Conservation (phyloP, 129 eudicot genomes). For the Chrysanthemum lavandulifolium region DNA sequence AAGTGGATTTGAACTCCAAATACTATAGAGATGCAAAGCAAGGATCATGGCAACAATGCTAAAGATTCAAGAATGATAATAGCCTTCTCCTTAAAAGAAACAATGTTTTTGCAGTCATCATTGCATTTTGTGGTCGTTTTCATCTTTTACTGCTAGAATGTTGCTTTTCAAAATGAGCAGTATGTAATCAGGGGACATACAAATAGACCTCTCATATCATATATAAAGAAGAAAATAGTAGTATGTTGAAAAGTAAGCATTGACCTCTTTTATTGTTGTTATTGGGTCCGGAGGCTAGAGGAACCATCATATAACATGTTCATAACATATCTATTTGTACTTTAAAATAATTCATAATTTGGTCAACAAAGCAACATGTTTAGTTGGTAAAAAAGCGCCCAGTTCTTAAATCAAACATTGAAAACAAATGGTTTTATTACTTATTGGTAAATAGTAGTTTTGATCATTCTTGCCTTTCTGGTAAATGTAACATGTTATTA, state of each 20-base stretch:
- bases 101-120: background rate
- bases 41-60: background rate
- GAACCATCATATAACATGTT: constrained; percentile 10
- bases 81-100: constrained; percentile 4
- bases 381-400: too few relatives aligned
- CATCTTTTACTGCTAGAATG: background rate
- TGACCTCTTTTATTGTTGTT: constrained; percentile 2
- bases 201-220: background rate
- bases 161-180: background rate
- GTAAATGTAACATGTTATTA: too few relatives aligned
- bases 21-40: background rate
- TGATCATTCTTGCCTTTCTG: too few relatives aligned
- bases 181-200: background rate
- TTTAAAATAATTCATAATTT: constrained; percentile 5
- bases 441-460: too few relatives aligned
- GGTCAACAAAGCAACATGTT: background rate
- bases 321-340: background rate
- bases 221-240: background rate
- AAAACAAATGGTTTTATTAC: too few relatives aligned
- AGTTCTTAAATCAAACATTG: too few relatives aligned
- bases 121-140: constrained; percentile 5
- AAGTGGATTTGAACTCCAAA: background rate
- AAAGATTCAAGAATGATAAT: background rate
- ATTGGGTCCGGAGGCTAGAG: background rate
- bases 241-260: constrained; percentile 3